Base-by-base conservation (phyloP, 805 yeast genomes). In the Maudiozyma turicensis region DNA sequence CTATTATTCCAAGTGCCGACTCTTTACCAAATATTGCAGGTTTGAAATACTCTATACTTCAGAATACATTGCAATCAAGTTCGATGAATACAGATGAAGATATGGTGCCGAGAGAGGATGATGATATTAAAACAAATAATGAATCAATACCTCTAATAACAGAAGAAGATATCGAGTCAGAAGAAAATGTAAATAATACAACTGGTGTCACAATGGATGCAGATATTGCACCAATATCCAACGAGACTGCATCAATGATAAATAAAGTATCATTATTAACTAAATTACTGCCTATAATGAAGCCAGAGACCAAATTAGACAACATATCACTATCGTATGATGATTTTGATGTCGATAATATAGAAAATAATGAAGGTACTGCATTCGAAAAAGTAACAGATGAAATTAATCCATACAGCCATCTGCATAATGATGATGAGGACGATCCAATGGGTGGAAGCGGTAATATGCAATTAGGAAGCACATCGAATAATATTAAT, bases 231-330 rank as follows among this genome's bases (percentile, higher is more conserved):
- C 14, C 43, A 32, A 11, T 33, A 43, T 32, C 38, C 13, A 15
- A 35, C 38, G 38, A 35, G 13, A 15, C 38, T 13, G 20, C 20
- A 9, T 35, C 38, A 6, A 35, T 35, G 14, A 35, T 32, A 20
- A 11, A 35, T n/a, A 28, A 40, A n/a, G 49, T 39, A 11, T 46
- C 58, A 65, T 14, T 52, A 55, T 50, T 74, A 72, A 73, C 62
- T 64, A 48, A 68, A 64, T 56, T 72, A 67, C 51, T 67, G 65
- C 65, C 71, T 51, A 46, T 67, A 54, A 53, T 66, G 67, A 52
- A 69, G 59, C 59, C 55, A 50, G 59, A 64, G 53, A 58, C 57
- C 43, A 55, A 58, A 48, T 44, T 65, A 37, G 66, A 64, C 20
- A 66, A 63, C 40, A 57, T 61, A 10, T 43, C 54, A 14, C 56